phyloP scores from a whole-genome alignment of 306 rosid species.

The Cucumis sativus region Cucumber_9930_V3 NC_026657.2:27865001-27865500 shows the following conservation, averaged over 20 bases:
- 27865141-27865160: not conserved
- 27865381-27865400: not conserved
- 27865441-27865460: too few relatives aligned
- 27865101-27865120: too few relatives aligned
- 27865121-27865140: too few relatives aligned
- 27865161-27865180: not conserved
- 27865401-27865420: not conserved
- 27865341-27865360: not conserved
- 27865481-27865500: too few relatives aligned
- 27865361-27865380: not conserved
- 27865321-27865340: not conserved
- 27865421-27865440: not conserved
- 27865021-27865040: too few relatives aligned
- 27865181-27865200: not conserved
- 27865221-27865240: not conserved
- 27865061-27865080: too few relatives aligned
- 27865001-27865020: too few relatives aligned
- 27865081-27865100: too few relatives aligned
- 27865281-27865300: conserved; percentile 1
- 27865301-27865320: not conserved
- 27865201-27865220: not conserved
- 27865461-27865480: too few relatives aligned
- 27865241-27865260: not conserved
- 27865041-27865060: too few relatives aligned
- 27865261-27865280: not conserved